phyloP scores from a whole-genome alignment of 2,329 filamentous ascomycete species.

The Calonectria crousiana region DNA sequence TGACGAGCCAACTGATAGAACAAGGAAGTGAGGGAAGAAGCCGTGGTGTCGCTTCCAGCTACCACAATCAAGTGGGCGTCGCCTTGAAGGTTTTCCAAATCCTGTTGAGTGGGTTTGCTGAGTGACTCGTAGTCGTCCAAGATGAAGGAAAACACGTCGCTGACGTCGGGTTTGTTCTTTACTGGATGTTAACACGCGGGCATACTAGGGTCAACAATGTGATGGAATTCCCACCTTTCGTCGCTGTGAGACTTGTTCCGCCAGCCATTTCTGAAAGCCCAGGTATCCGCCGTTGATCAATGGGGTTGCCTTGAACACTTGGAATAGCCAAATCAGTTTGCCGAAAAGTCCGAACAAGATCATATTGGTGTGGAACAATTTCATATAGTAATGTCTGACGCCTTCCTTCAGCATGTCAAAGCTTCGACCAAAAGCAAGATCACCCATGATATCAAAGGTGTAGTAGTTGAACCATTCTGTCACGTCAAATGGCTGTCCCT shows the following conservation, averaged over 20 bases:
- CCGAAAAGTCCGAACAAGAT: conserved; percentile 14
- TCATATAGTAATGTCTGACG: conserved; percentile 12
- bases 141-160: conserved; percentile 19
- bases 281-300: neutral
- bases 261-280: neutral
- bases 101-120: conserved; percentile 4
- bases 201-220: neutral
- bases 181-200: neutral
- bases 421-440: conserved; percentile 32
- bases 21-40: conserved; percentile 46
- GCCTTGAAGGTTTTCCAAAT: conserved; percentile 12
- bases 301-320: neutral
- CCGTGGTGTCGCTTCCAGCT: conserved; percentile 49
- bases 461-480: conserved; percentile 28
- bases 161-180: conserved; percentile 18
- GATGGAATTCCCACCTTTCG: neutral
- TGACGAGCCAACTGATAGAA: conserved; percentile 48
- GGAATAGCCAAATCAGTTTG: neutral
- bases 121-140: conserved; percentile 13
- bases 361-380: neutral
- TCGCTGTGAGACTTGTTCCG: conserved; percentile 1
- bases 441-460: conserved; percentile 32
- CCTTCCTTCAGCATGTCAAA: conserved; percentile 21
- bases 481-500: neutral
- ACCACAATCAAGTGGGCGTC: conserved; percentile 18